phyloP scores from a whole-genome alignment of 2,329 filamentous ascomycete genomes.

The Fusarium ramigenum region DNA sequence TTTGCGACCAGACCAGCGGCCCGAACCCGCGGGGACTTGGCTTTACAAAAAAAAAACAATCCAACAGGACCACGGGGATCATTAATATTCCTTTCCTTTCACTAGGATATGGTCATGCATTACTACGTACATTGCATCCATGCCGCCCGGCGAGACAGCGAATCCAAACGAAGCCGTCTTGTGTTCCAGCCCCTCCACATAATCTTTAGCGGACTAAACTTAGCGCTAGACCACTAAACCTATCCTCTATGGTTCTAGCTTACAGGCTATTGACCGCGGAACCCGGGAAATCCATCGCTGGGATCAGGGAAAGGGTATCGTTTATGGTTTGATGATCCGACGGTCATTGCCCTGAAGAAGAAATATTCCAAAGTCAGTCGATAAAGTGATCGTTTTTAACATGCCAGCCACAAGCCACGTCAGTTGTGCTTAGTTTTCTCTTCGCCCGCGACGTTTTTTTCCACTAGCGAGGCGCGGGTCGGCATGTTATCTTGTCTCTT shows the following conservation, averaged over 20 bases:
- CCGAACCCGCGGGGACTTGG: not conserved
- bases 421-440: not conserved
- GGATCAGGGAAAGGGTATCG: not conserved
- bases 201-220: not conserved
- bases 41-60: not conserved
- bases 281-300: not conserved
- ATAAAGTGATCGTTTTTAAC: not conserved
- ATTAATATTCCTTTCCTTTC: slow-evolving; percentile 6
- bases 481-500: slow-evolving; percentile 14
- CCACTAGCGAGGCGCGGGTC: slow-evolving; percentile 15
- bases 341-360: not conserved
- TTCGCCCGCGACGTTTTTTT: slow-evolving; percentile 2
- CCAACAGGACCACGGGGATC: not conserved
- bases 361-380: not conserved
- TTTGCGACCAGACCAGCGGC: not conserved
- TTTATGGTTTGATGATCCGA: not conserved
- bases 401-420: not conserved
- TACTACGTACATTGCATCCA: not conserved
- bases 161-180: not conserved
- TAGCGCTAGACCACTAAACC: not conserved
- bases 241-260: not conserved
- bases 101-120: not conserved
- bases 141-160: not conserved
- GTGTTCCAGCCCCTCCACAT: not conserved
- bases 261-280: not conserved